A percentile compares a stretch with the other conserved stretches of the same genome.
Evolutionary conservation across 192 early-diverging fungal genomes (phyloP).

Genomic region (Endogone sp.): DNA sequence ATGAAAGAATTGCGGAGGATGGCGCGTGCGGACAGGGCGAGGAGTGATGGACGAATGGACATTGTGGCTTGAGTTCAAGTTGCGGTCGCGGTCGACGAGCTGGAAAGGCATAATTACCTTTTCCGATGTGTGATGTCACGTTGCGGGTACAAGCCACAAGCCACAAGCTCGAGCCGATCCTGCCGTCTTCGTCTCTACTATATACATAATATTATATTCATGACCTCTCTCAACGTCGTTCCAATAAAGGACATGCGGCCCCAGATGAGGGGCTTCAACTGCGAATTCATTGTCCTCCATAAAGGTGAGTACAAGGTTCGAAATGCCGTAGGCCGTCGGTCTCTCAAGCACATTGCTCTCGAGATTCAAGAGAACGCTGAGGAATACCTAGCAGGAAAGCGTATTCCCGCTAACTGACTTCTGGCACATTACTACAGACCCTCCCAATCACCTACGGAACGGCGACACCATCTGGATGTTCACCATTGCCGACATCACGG

Average conservation of each 20-base stretch:
- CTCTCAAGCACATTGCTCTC: no score
- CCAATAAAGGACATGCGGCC: conserved; percentile 41
- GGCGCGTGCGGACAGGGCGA: no score
- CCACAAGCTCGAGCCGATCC: not conserved
- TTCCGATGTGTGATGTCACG: not conserved
- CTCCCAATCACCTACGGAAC: conserved; percentile 42
- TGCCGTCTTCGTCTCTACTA: no score
- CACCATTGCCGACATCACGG: conserved; percentile 57
- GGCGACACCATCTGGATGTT: conserved; percentile 53
- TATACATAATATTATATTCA: no score
- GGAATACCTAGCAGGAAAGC: no score
- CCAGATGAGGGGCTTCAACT: conserved; percentile 53
- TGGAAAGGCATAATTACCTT: no score
- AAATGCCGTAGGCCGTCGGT: no score
- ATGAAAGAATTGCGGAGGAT: no score
- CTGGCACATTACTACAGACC: conserved; percentile 4
- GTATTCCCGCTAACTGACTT: conserved; percentile 10
- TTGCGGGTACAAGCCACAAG: not conserved
- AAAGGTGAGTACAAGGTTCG: conserved; percentile 31
- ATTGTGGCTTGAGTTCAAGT: no score
- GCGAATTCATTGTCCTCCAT: conserved; percentile 64
- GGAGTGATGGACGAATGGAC: no score
- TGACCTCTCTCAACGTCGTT: not conserved
- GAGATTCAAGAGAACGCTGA: not conserved
- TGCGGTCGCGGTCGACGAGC: no score